phyloP scores from a whole-genome alignment of 106 monocot species.

The Triglochin maritima region DNA sequence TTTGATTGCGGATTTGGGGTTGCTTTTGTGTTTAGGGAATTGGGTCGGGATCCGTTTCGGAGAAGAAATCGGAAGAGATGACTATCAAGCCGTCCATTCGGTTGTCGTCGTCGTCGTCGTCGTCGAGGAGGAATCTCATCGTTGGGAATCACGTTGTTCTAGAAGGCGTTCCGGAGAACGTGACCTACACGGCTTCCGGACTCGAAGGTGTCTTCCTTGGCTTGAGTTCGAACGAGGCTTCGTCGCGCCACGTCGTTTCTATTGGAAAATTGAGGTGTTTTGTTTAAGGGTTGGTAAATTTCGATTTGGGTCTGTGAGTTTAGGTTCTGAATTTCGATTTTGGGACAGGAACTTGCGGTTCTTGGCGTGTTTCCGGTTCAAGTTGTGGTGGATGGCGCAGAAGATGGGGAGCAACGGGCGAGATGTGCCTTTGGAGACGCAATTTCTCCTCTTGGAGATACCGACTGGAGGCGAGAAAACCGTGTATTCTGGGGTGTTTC shows the following conservation, averaged over 20 bases:
- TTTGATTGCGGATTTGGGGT: constrained; percentile 1
- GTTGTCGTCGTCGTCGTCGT: constrained; percentile 28
- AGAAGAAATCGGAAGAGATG: not conserved
- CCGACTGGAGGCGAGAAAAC: constrained; percentile 6
- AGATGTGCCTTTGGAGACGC: constrained; percentile 18
- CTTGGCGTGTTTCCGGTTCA: constrained; percentile 28
- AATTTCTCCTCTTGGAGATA: constrained; percentile 41
- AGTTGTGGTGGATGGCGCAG: constrained; percentile 32
- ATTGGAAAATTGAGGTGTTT: constrained; percentile 60
- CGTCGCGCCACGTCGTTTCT: constrained; percentile 57
- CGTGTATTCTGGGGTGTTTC: constrained; percentile 57
- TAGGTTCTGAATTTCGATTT: not conserved
- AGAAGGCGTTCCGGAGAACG: constrained; percentile 44
- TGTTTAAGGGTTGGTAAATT: not conserved
- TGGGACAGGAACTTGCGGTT: constrained; percentile 15
- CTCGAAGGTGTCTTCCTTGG: constrained; percentile 54
- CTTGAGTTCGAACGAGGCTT: constrained; percentile 21
- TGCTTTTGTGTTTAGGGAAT: not conserved
- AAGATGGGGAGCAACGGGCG: constrained; percentile 17
- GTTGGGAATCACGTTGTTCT: constrained; percentile 40
- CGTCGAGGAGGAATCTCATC: constrained; percentile 33
- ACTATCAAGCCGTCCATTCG: constrained; percentile 48
- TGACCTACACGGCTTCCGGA: constrained; percentile 31
- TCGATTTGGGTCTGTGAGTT: not conserved
- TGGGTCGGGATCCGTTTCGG: not conserved